Evolutionary conservation across 129 eudicot species (phyloP), one percentile per base, ranked within the genome.

Genomic region (Helianthus annuus): DNA sequence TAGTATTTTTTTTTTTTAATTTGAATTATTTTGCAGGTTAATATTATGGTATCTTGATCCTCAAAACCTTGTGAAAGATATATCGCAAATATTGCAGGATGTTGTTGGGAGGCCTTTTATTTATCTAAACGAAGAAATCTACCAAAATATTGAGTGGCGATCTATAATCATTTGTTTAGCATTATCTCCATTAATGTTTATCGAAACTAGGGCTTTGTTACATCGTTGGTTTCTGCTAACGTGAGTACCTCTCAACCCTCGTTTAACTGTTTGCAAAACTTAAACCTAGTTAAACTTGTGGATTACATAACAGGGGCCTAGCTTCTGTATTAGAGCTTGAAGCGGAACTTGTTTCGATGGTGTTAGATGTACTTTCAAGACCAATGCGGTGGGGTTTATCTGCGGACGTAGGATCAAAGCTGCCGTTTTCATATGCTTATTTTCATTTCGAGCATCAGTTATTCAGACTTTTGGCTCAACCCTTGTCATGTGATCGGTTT

Each of bases 301-400:
- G 68, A 3, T 56, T 32, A 56, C 42, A 48, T 83, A 61, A 76
- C 91, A 90, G 97, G 91, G 97, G 97, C 44, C 56, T 85, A 76
- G 86, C 81, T 72, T 87, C 89, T 70, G 74, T 85, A 7, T 64
- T 87, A 64, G 84, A 87, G 74, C 80, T 90, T 71, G 91, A 79
- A 68, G 79, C 32, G 74, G 76, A 77, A 74, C 57, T 87, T 32
- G 81, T 83, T 70, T 70, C 80, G 48, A 36, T 59, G 79, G 64
- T 87, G 80, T 75, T 85, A 55, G 97, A 87, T 72, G 62, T 87
- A 48, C 71, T 87, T 65, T 90, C 89, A 71, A 83, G 97, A 75
- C 97, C 97, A 64, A 87, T 85, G 87, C 52, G 79, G 77, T 90
- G 95, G 97, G 87, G 91, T 27, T 69, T 90, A 71, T 85, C 89